Evolutionary conservation across 306 rosid genomes (phyloP), one percentile per base, ranked within the genome.

Genomic region (Neltuma alba): DNA sequence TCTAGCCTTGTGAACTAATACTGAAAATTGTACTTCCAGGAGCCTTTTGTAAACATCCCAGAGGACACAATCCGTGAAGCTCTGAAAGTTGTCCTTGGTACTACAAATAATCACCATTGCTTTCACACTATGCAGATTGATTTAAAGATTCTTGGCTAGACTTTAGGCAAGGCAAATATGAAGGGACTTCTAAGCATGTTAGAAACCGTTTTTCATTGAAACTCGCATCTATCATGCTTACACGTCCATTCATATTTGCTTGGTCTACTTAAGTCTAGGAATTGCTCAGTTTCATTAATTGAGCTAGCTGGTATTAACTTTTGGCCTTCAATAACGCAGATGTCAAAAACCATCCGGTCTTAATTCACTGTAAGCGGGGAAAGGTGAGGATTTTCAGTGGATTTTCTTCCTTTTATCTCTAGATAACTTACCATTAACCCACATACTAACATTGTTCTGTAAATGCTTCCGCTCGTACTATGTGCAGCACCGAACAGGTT

Each of bases 401-500:
- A 66, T 44, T 45, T 41, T 67, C 4, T 23, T 70, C 18, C n/a
- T n/a, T 18, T n/a, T 3, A 64, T 33, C 45, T 18, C 9, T 9
- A 30, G 62, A 28, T 72, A 44, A 42, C 60, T 69, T 30, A 36
- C 58, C 60, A 40, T 61, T 20, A 50, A 69, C 73, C 52, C 42
- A 18, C 74, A 14, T 74, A 37, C 77, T 40, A 68, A 34, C 28
- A 41, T 11, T 57, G 41, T 15, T 76, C 18, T 74, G 25, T 28
- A 79, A 78, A 41, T 79, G 68, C 13, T 75, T 62, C 23, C 40
- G 72, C 79, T 72, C 31, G 48, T 70, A 36, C 16, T 64, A 36
- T 72, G 27, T 82, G 74, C 94, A 96, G 99, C 99, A 96, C 80
- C 96, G 99, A 83, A 96, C 99, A 18, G 99, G 99, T 76, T 96